Conservation (phyloP, 2,329 filamentous ascomycete species). For the Helotiales sp. region DNA sequence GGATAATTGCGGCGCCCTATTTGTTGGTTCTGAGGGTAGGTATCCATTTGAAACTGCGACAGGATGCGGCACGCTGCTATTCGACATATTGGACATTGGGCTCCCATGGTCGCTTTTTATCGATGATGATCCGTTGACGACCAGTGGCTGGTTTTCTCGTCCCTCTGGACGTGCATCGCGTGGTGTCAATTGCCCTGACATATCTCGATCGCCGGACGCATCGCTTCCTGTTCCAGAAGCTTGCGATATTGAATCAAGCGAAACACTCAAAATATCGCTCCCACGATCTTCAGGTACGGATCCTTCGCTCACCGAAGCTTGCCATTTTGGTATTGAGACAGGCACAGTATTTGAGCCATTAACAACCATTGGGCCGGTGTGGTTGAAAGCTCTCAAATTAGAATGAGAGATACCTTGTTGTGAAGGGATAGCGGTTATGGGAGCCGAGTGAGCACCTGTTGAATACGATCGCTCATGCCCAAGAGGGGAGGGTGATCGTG, state of each 20-base stretch:
- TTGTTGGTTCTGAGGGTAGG: conserved; percentile 19
- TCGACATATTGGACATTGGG: conserved; percentile 4
- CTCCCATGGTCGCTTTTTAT: conserved; percentile 7
- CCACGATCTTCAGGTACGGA: conserved; percentile 28
- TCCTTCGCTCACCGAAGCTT: conserved; percentile 27
- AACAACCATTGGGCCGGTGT: conserved; percentile 31
- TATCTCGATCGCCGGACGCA: conserved; percentile 22
- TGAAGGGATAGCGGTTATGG: conserved; percentile 19
- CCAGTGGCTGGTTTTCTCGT: conserved; percentile 22
- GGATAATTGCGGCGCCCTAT: conserved; percentile 26
- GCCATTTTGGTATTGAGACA: conserved; percentile 30
- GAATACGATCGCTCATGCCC: conserved; percentile 35
- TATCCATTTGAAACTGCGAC: conserved; percentile 19
- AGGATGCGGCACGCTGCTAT: conserved; percentile 14
- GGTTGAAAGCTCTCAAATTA: conserved; percentile 30
- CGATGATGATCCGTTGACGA: conserved; percentile 30
- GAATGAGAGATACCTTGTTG: conserved; percentile 30
- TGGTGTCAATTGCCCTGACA: conserved; percentile 29
- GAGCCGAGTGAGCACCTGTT: conserved; percentile 27
- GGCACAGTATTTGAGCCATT: conserved; percentile 34
- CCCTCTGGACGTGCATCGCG: conserved; percentile 22
- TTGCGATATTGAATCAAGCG: conserved; percentile 32
- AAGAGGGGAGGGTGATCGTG: conserved; percentile 37
- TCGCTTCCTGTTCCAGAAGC: conserved; percentile 28
- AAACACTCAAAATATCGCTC: conserved; percentile 25